These are phyloP conservation scores for Pythium aquatile DNA, from an alignment of 352 stramenopile genomes.

Conservation along the genomic window DNA sequence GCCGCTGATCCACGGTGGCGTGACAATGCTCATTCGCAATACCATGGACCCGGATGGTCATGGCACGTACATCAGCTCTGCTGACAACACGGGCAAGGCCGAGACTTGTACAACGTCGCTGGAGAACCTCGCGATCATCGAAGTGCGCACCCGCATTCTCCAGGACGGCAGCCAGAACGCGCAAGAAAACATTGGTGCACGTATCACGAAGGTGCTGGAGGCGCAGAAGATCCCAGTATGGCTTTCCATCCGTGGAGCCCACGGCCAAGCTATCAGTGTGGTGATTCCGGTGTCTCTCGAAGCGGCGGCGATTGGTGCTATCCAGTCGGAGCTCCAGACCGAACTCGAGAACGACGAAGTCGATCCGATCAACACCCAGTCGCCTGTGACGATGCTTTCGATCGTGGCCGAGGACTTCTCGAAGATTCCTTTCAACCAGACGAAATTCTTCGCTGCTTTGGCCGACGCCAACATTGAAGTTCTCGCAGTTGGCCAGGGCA, in stretches of 20 bases:
- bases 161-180: conserved; percentile 58
- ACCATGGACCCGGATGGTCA: conserved; percentile 78
- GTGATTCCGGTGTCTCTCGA: conserved; percentile 54
- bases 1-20: conserved; percentile 72
- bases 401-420: conserved; percentile 78
- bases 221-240: conserved; percentile 65
- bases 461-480: conserved; percentile 69
- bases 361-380: conserved; percentile 61
- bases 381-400: conserved; percentile 82
- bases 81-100: conserved; percentile 47
- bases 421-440: conserved; percentile 67
- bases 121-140: conserved; percentile 78
- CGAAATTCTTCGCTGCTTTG: conserved; percentile 78
- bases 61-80: conserved; percentile 78
- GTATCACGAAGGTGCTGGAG: conserved; percentile 72
- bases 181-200: conserved; percentile 69
- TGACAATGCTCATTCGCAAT: conserved; percentile 86
- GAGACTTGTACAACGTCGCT: conserved; percentile 84
- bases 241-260: conserved; percentile 79
- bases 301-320: conserved; percentile 37
- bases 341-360: conserved; percentile 76
- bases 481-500: conserved; percentile 70
- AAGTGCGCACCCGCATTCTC: conserved; percentile 76
- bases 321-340: conserved; percentile 46
- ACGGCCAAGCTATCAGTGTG: conserved; percentile 77